These are phyloP conservation scores for Coniophora puteana DNA, from an alignment of 1,284 basidiomycete genomes.

Conservation along the genomic window DNA sequence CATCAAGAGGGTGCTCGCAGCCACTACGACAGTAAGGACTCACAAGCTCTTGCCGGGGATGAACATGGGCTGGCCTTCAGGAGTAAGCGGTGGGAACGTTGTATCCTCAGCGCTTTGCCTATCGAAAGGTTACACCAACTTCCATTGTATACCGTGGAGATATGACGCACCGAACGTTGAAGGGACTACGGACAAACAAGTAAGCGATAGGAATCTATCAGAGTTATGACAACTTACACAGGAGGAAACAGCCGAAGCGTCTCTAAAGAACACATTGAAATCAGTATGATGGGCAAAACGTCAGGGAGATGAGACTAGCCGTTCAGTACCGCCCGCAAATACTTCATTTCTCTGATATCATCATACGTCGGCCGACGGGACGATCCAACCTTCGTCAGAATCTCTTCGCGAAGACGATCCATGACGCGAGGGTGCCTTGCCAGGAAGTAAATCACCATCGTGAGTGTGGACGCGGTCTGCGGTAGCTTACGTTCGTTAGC, in stretches of 20 bases:
- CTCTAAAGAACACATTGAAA: slow-evolving; percentile 27
- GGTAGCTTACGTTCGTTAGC: background rate
- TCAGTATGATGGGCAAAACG: background rate
- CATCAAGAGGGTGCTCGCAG: background rate
- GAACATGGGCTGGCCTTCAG: slow-evolving; percentile 40
- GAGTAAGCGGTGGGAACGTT: slow-evolving; percentile 37
- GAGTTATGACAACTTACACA: slow-evolving; percentile 32
- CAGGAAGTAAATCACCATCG: slow-evolving; percentile 45
- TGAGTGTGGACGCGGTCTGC: slow-evolving; percentile 38
- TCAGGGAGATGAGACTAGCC: slow-evolving; percentile 24
- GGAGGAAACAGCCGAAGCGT: slow-evolving; percentile 52
- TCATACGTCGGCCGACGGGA: slow-evolving; percentile 36
- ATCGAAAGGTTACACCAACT: background rate
- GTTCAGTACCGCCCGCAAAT: slow-evolving; percentile 40
- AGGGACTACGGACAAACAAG: slow-evolving; percentile 29
- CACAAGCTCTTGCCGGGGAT: slow-evolving; percentile 47
- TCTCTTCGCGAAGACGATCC: slow-evolving; percentile 39
- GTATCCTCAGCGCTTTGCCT: slow-evolving; percentile 36
- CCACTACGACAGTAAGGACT: slow-evolving; percentile 5
- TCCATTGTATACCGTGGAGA: background rate
- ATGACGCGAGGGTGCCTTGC: slow-evolving; percentile 39
- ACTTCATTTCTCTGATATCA: slow-evolving; percentile 40
- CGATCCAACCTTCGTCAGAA: slow-evolving; percentile 36
- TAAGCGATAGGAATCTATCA: slow-evolving; percentile 1
- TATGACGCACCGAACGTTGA: slow-evolving; percentile 35